Evolutionary conservation across 257 asterid genomes (phyloP).

Genomic region (Plantago elongata): DNA sequence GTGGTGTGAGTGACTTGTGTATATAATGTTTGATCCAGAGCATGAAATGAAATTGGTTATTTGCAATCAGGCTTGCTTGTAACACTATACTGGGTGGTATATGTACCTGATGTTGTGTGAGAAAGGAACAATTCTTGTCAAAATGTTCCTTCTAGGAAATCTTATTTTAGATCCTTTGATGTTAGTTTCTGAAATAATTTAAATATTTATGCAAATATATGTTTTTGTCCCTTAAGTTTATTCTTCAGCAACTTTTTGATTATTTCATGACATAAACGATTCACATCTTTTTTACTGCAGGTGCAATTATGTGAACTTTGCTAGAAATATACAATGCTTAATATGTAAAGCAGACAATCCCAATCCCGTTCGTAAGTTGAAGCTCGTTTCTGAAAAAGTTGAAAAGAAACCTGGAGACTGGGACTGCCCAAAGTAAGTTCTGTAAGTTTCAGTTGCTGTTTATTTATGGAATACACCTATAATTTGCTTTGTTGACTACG

Average conservation of each 20-base stretch:
- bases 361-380: not conserved
- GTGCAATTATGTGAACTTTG: constrained; percentile 77
- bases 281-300: constrained; percentile 40
- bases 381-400: constrained; percentile 12
- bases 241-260: not conserved
- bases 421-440: constrained; percentile 69
- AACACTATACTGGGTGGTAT: not conserved
- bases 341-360: constrained; percentile 57
- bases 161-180: not conserved
- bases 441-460: constrained; percentile 12
- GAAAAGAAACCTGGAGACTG: constrained; percentile 79
- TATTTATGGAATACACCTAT: constrained; percentile 1
- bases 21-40: not conserved
- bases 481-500: not conserved
- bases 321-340: constrained; percentile 57
- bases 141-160: not conserved
- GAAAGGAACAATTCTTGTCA: not conserved
- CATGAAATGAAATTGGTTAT: not conserved
- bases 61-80: not conserved
- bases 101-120: not conserved
- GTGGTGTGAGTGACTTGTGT: not conserved
- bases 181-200: not conserved
- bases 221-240: not conserved
- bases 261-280: constrained; percentile 7
- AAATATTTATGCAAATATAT: not conserved